Evolutionary conservation across 2,329 filamentous ascomycete species (phyloP), one percentile per base, ranked within the genome.

Genomic region (Saccharata proteae): DNA sequence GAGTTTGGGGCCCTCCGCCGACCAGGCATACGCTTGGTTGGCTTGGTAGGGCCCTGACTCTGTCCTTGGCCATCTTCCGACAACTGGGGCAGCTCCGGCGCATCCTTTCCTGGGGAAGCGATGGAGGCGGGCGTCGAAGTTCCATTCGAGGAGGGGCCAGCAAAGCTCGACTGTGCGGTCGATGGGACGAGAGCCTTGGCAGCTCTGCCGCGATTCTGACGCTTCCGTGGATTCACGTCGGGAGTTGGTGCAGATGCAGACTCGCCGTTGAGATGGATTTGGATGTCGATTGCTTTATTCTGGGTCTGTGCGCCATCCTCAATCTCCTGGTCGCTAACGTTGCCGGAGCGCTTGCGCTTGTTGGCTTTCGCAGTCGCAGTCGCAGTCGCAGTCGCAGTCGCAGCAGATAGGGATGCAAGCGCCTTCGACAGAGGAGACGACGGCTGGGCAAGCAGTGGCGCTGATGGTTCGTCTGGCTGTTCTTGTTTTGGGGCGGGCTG

Each of bases 1-100:
- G 58, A 43, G 54, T 67, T 60, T 32, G 58, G 58, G 38, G 62
- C 62, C 46, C 63, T 52, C 26, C 62, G 52, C 38, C 62, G 52
- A 35, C 61, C 62, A 31, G 56, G 56, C 32, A 59, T 42, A 24
- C 50, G 51, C 42, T 48, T 55, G 34, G 49, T 42, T 28, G 42
- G 38, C 42, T 58, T 57, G 40, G 44, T 16, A 42, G 51, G 46
- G 22, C 54, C 52, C 40, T 50, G 46, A 49, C 47, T 49, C 41
- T 44, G 30, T 25, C 28, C 44, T 14, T 35, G 28, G 23, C 24
- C 22, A 15, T 35, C 28, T 24, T 35, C 33, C 4, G 33, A 35
- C 13, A 23, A 16, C 7, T 21, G 7, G 7, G 7, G 19, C 12
- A 30, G 33, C 16, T 28, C 26, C 13, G 16, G n/a, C 3, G 42